Base-by-base conservation (phyloP, 2,329 filamentous ascomycete genomes). In the Aspergillus tanneri region DNA sequence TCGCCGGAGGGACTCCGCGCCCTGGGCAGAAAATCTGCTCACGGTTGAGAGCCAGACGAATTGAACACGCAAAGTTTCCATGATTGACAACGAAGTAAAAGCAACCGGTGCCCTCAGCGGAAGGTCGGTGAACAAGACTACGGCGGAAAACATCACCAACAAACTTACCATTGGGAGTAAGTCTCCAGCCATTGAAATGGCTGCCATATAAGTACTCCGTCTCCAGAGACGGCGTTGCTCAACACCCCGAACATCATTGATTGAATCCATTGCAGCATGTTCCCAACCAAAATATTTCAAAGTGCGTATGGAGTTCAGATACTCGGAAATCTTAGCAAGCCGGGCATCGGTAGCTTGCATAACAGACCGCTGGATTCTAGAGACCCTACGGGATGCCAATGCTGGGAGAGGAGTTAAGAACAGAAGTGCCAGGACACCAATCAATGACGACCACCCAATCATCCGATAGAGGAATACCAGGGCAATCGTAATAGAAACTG, bases 261-360 rank as follows among this genome's bases (percentile, higher is more conserved):
- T 76, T 42, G 72, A 75, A n/a, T 74, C 67, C 9, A 75, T 72
- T 52, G 80, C 75, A 24, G 77, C 72, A 14, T 74, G 71, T 57
- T 83, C 80, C 81, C 80, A 83, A 2, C 77, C 77, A 60, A 83
- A 82, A 55, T 82, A 83, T 57, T 83, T 83, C 64, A 83, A 76
- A 12, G 77, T 78, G 9, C 77, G 74, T 47, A 83, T 82, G 6
- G 80, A 81, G 21, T 73, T 67, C 21, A 83, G 70, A 54, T 82
- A 83, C 56, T 83, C 80, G 1, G 79, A 77, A 14, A 83, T 75
- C 16, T 79, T 72, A 1, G 79, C 81, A 45, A 83, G 78, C 21
- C 81, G 76, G 12, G 72, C 70, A 58, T 83, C 80, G 39, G 82
- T 80, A 18, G 79, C 76, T 46, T 74, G 73, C 52, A 79, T 77